Evolutionary conservation across 2,329 filamentous ascomycete genomes (phyloP), one percentile per base, ranked within the genome.

Genomic region (Paracorniculantispora psalliotae): DNA sequence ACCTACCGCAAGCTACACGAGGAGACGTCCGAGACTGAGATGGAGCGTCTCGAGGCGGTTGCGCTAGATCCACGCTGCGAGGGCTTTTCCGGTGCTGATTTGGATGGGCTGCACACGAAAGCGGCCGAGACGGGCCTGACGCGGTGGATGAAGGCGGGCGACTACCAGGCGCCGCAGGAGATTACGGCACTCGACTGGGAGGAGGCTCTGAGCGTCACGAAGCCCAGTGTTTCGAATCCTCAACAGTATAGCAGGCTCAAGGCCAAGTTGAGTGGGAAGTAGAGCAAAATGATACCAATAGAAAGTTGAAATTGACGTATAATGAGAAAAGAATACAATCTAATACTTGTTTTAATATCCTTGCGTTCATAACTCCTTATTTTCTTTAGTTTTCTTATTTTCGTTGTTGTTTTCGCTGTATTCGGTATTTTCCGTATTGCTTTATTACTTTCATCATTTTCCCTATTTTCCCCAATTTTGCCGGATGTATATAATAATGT

Each of bases 41-140:
- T 77, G 12, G 77, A 82, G 0, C 75, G 78, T 1, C 74, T 94
- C 1, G 83, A 83, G 3, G 73, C 74, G 3, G 79, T 96, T 4
- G 93, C 90, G 0, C 78, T 82, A 33, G 86, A 88, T 59, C 61
- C 68, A 9, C 77, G 85, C 12, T 97, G 92, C 70, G 79, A 82
- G 10, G 85, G 90, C 25, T 97, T 93, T 72, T 93, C 89, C 61
- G 85, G 85, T 61, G 85, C 85, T 1, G 85, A 88, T 66, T 71
- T 88, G 41, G 78, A 79, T 33, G 75, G 72, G 0, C 59, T 78
- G 12, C 74, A 73, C 49, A 68, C 71, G 37, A 84, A 83, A 63
- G 74, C 86, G 2, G 77, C 77, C 10, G 73, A 79, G 64, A 81
- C 79, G 53, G 73, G 85, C 2, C 68, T 80, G 15, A 67, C 71